These are phyloP conservation scores for Phellopilus nigrolimitatus DNA, from an alignment of 1,284 basidiomycete species.

Conservation along the genomic window DNA sequence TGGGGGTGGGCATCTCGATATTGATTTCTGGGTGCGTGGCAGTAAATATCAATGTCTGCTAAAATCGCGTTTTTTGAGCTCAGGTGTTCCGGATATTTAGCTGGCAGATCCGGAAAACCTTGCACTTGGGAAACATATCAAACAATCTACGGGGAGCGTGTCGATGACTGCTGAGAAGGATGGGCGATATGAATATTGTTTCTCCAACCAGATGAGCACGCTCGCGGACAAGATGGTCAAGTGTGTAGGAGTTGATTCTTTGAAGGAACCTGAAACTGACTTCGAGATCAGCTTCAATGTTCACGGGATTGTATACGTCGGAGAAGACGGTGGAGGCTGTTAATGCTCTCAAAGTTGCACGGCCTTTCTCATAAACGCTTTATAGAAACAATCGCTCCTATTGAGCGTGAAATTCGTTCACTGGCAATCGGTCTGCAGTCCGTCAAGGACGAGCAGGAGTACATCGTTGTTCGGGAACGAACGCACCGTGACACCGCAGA, in stretches of 20 bases:
- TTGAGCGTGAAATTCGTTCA: constrained; percentile 91
- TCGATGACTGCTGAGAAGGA: constrained; percentile 84
- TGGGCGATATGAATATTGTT: constrained; percentile 94
- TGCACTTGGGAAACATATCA: constrained; percentile 74
- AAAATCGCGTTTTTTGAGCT: background rate
- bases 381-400: constrained; percentile 80
- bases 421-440: constrained; percentile 82
- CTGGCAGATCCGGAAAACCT: constrained; percentile 71
- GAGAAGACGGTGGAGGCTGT: constrained; percentile 63
- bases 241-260: constrained; percentile 40
- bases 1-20: constrained; percentile 92
- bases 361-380: constrained; percentile 14
- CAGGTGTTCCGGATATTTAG: constrained; percentile 45
- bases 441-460: constrained; percentile 99
- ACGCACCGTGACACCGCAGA: constrained; percentile 94
- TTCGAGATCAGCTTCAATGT: constrained; percentile 83
- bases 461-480: constrained; percentile 91
- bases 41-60: background rate
- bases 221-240: constrained; percentile 93
- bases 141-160: constrained; percentile 86
- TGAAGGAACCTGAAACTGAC: constrained; percentile 9
- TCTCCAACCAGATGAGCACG: constrained; percentile 96
- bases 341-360: constrained; percentile 25
- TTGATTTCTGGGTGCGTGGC: constrained; percentile 85
- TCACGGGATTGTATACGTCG: constrained; percentile 92